Conservation (phyloP, 1,139 yeast species). For the Candida glucosophila region DNA sequence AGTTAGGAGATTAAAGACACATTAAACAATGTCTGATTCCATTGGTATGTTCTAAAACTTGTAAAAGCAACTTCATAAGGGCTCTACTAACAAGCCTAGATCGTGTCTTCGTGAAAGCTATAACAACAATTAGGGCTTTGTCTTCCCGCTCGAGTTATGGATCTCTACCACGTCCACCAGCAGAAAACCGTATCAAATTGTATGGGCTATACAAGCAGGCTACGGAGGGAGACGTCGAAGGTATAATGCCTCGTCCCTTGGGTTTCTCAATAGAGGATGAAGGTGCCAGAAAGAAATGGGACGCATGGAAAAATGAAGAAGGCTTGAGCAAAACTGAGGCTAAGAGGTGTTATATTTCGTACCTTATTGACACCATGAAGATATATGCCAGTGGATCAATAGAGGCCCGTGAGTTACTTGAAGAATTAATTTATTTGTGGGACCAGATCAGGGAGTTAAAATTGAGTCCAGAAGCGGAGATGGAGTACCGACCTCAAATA, state of each 20-base stretch:
- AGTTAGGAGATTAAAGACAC: too few species aligned
- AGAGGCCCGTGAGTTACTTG: slow-evolving; percentile 58
- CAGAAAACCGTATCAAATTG: slow-evolving; percentile 57
- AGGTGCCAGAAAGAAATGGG: slow-evolving; percentile 71
- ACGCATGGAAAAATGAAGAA: slow-evolving; percentile 74
- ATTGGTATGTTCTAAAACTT: slow-evolving; percentile 25
- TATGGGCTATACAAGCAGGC: slow-evolving; percentile 86
- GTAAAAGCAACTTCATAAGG: neutral
- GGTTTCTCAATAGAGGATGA: slow-evolving; percentile 56
- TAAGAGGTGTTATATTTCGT: slow-evolving; percentile 59
- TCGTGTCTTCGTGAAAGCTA: slow-evolving; percentile 74
- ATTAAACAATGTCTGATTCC: slow-evolving; percentile 36
- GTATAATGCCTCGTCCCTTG: slow-evolving; percentile 56
- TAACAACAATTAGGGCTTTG: slow-evolving; percentile 66
- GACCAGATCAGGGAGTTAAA: slow-evolving; percentile 59
- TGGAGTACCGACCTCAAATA: slow-evolving; percentile 11
- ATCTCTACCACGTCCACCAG: slow-evolving; percentile 74
- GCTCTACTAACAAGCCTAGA: slow-evolving; percentile 33
- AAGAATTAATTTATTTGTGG: slow-evolving; percentile 67
- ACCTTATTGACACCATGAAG: slow-evolving; percentile 65
- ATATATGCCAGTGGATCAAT: slow-evolving; percentile 59
- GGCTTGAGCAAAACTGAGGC: slow-evolving; percentile 71
- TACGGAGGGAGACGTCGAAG: slow-evolving; percentile 75
- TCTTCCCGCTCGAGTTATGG: slow-evolving; percentile 63
- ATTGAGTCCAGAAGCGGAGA: slow-evolving; percentile 24